Evolutionary conservation across 148 eudicot genomes (phyloP).

Genomic region (Hydrangea macrophylla): DNA sequence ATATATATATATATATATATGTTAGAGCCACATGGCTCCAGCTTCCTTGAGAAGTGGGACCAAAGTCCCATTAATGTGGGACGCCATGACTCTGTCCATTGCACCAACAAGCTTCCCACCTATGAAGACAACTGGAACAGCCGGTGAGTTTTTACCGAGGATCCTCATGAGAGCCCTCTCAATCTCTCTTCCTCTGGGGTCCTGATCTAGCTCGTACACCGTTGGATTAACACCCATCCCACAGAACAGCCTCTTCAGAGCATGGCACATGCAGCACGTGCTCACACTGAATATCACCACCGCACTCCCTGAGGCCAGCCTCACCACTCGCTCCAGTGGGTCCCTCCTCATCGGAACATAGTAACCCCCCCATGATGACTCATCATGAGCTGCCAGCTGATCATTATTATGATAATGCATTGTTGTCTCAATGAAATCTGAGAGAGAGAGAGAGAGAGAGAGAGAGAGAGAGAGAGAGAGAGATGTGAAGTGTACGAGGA

Average conservation of each 20-base stretch:
- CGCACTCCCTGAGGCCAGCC: constrained; percentile 7
- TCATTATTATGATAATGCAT: no score
- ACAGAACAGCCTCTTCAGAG: no score
- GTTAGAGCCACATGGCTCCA: constrained; percentile 8
- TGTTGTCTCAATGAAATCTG: no score
- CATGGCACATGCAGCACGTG: no score
- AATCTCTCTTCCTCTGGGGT: constrained; percentile 15
- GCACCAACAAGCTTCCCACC: constrained; percentile 16
- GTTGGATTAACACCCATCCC: constrained; percentile 12
- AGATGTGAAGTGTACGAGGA: no score
- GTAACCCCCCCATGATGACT: no score
- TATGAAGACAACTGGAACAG: constrained; percentile 15
- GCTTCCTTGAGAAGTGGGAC: constrained; percentile 5
- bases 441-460: no score
- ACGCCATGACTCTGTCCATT: constrained; percentile 14
- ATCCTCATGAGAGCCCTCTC: constrained; percentile 10
- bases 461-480: no score
- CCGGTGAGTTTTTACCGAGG: constrained; percentile 5
- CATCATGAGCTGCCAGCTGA: no score
- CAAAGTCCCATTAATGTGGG: no score
- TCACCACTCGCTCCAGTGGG: constrained; percentile 3
- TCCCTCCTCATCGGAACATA: no score
- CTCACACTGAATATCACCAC: constrained; percentile 15
- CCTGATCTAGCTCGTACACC: constrained; percentile 15
- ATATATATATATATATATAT: no score